Evolutionary conservation across 305 asterid species (phyloP), one percentile per base, ranked within the genome.

Genomic region (Fraxinus angustifolia): DNA sequence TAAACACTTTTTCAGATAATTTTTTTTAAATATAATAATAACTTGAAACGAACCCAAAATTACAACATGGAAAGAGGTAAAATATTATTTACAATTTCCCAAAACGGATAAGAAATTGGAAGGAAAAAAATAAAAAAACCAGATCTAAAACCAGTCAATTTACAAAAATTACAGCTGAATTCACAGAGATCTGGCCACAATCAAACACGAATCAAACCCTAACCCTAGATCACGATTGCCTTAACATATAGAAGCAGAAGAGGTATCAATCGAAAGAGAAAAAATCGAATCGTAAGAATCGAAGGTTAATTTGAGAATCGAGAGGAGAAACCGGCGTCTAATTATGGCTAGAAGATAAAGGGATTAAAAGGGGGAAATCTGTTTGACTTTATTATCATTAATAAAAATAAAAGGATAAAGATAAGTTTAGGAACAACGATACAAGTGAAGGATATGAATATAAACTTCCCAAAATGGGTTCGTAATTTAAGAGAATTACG

Each of bases 141-240:
- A 0, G 8, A 62, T 71, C 48, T 11, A 38, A 77, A 74, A 50
- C 8, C 17, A 40, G 10, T 76, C 4, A 34, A 78, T 87, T 60
- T 48, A 82, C 79, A 77, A 11, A 45, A 3, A 78, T 70, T 56
- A 71, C 19, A 16, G 45, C 75, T 14, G 23, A 76, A 79, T 82
- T 40, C 71, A 21, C 42, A 73, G 48, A 62, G 78, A 86, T 75
- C 83, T 31, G 83, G 76, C 21, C 65, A 26, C 35, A 77, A 42
- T 67, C 36, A 23, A 53, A 60, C 42, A 78, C 73, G 78, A 23
- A 19, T n/a, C 83, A 83, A 88, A 86, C 87, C 91, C 88, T 86
- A 88, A 81, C 83, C 91, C 89, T 84, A 88, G 80, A 84, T 48
- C 33, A 73, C 75, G 40, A 86, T 73, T 75, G 17, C 42, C 19